A percentile compares a stretch with the other conserved stretches of the same genome.
These are phyloP conservation scores for Raphanus raphanistrum DNA, from an alignment of 345 rosid species.

Conservation along the genomic window DNA sequence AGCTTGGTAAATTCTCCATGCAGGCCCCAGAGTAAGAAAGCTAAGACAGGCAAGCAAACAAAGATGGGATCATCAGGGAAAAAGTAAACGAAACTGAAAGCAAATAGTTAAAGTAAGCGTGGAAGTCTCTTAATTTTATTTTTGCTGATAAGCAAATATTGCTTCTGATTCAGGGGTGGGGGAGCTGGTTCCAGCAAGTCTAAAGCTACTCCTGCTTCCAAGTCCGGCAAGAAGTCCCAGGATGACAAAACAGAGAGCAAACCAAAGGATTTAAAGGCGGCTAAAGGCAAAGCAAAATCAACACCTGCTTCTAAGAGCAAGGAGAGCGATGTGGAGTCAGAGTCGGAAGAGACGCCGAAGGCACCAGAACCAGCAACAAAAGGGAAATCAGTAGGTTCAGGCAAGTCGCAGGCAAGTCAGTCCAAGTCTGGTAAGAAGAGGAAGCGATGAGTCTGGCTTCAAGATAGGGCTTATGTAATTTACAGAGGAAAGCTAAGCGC, in stretches of 20 bases:
- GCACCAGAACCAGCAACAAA: constrained; percentile 42
- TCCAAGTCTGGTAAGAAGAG: constrained; percentile 62
- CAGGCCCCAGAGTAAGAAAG: constrained; percentile 75
- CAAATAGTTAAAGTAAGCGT: constrained; percentile 3
- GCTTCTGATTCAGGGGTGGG: constrained; percentile 48
- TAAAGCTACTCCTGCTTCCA: constrained; percentile 42
- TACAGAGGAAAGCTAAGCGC: constrained; percentile 13
- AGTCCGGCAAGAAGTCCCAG: constrained; percentile 41
- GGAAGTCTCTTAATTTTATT: constrained; percentile 1
- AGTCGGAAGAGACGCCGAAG: constrained; percentile 49
- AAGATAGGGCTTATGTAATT: not conserved
- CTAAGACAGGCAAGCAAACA: constrained; percentile 49
- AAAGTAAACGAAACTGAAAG: constrained; percentile 48
- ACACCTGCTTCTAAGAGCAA: constrained; percentile 48
- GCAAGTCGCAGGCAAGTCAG: constrained; percentile 56
- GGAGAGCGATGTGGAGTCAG: constrained; percentile 50
- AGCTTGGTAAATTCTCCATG: not conserved
- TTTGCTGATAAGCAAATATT: constrained; percentile 6
- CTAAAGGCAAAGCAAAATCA: constrained; percentile 51
- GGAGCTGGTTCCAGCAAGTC: constrained; percentile 69
- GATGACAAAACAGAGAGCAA: constrained; percentile 42
- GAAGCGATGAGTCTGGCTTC: constrained; percentile 44
- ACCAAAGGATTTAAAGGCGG: constrained; percentile 37
- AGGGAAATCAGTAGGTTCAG: constrained; percentile 44
- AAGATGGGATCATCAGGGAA: constrained; percentile 51